Conservation (phyloP, 805 yeast genomes). For the Yamadazyma endophytica region DNA sequence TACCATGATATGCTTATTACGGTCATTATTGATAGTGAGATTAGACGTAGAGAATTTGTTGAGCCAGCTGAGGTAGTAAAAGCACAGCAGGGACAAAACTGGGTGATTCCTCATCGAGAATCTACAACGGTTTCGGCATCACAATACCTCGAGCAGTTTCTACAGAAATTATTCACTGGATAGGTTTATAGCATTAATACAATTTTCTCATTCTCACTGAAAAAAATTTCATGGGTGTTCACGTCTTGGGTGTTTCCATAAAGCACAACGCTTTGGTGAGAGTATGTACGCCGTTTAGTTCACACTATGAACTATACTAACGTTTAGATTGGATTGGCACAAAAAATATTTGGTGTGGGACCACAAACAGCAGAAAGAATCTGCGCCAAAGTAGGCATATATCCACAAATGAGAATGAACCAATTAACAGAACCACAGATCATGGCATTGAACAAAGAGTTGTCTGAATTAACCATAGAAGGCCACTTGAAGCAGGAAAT, state of each 20-base stretch:
- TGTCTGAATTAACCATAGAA: conserved; percentile 78
- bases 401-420: conserved; percentile 92
- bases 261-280: conserved; percentile 39
- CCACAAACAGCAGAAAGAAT: conserved; percentile 61
- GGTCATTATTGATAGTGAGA: conserved; percentile 72
- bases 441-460: conserved; percentile 81
- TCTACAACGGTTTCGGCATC: too few species aligned
- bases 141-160: too few species aligned
- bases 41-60: conserved; percentile 53
- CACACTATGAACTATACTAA: conserved; percentile 10
- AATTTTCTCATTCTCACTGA: too few species aligned
- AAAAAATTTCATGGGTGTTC: conserved; percentile 34
- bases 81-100: too few species aligned
- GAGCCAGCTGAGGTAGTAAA: too few species aligned
- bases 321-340: conserved; percentile 58
- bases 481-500: conserved; percentile 71
- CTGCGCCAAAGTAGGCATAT: conserved; percentile 85
- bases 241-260: conserved; percentile 41
- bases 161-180: too few species aligned
- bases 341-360: conserved; percentile 88
- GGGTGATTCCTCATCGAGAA: too few species aligned
- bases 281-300: conserved; percentile 14
- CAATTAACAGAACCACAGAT: conserved; percentile 86
- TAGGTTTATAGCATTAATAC: too few species aligned
- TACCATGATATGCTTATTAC: conserved; percentile 79